Evolutionary conservation across 2,329 filamentous ascomycete genomes (phyloP).

Genomic region (Penicillium sp.): DNA sequence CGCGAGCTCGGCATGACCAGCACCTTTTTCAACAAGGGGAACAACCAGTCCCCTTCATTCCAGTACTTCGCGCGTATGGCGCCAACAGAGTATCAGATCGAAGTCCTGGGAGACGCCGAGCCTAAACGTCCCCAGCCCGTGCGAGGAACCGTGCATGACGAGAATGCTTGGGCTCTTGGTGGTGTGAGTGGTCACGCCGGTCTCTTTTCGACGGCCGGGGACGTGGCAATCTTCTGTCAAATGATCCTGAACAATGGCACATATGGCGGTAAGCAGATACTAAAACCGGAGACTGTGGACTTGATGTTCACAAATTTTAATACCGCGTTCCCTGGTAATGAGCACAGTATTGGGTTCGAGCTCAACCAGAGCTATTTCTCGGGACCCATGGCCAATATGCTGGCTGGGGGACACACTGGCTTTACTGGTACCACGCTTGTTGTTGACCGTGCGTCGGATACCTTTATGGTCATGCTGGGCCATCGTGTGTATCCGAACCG

Average conservation of each 20-base stretch:
- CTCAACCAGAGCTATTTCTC: conserved; percentile 29
- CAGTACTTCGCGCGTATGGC: conserved; percentile 17
- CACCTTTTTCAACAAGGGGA: conserved; percentile 2
- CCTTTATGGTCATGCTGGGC: conserved; percentile 21
- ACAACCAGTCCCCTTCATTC: background rate
- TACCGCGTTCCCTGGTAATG: conserved; percentile 20
- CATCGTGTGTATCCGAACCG: conserved; percentile 23
- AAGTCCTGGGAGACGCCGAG: conserved; percentile 23
- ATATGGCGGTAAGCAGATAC: conserved; percentile 24
- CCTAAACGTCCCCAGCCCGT: conserved; percentile 33
- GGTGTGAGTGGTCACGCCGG: conserved; percentile 33
- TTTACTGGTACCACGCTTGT: conserved; percentile 23
- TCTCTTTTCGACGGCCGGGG: conserved; percentile 28
- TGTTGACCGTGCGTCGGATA: conserved; percentile 20
- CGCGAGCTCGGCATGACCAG: background rate
- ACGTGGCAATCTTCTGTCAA: conserved; percentile 29
- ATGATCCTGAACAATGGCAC: conserved; percentile 35
- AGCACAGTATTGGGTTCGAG: conserved; percentile 28
- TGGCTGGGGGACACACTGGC: conserved; percentile 22
- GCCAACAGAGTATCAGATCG: conserved; percentile 27
- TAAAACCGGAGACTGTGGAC: conserved; percentile 24
- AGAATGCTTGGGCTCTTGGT: conserved; percentile 30
- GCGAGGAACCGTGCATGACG: conserved; percentile 33
- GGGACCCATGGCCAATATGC: conserved; percentile 23
- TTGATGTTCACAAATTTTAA: conserved; percentile 31